Base-by-base conservation (phyloP, 495 filamentous ascomycete species). In the Antarctomyces pellizariae region DNA sequence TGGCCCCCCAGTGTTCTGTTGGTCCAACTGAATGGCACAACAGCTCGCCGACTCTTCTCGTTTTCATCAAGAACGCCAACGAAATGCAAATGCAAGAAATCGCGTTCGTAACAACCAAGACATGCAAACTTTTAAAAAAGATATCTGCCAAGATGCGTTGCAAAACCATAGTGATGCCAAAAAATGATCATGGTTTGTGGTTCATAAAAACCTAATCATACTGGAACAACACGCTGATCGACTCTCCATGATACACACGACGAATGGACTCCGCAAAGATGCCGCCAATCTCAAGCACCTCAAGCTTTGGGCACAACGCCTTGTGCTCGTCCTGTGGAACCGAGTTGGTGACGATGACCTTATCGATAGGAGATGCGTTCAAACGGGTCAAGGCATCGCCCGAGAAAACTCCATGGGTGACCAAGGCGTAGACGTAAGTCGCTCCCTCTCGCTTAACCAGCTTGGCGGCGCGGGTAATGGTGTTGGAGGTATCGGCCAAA, bases 201-300 rank as follows among this genome's bases (percentile, higher is more conserved):
- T 24, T 27, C 32, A 32, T 26, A 18, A 25, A 25, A 10, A 19
- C 35, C 57, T 58, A 73, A 48, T 89, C 77, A 39, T 86, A 78
- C 53, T 86, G 79, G 51, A 97, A 93, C 29, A 97, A 64, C 28
- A 86, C 79, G 47, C 82, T 92, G 51, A 97, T 92, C 39, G 80
- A 91, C 55, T 97, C 86, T 31, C 86, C 86, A 52, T 95, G 83
- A 49, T 95, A 86, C 27, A 97, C 89, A 23, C 86, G 65, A 26
- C 86, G 74, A 44, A 97, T 92, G 10, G 86, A 86, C 70, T 97
- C 86, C 22, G 76, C 89, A 53, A 97, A 97, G 35, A 95, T 71
- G 34, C 74, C 64, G 16, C 80, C 75, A 28, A 97, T 73, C 37
- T 95, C 89, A 37, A 95, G 46, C 26, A 93, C 76, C 48, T 90